These are phyloP conservation scores for Anthostomella pinea DNA, from an alignment of 2,329 filamentous ascomycete genomes.

Conservation along the genomic window DNA sequence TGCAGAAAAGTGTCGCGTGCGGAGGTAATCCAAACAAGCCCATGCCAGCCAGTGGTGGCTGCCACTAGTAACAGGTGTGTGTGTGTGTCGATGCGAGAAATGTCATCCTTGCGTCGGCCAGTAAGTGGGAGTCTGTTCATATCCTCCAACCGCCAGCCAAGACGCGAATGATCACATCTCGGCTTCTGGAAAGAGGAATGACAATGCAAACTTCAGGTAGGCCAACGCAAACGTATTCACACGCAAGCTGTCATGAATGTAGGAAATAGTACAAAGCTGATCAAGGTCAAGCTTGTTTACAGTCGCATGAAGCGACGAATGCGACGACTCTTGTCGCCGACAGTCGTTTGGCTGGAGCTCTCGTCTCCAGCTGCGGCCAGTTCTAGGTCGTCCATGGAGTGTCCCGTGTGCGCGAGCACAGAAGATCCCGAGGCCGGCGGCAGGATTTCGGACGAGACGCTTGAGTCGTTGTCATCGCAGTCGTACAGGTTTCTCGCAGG, in stretches of 20 bases:
- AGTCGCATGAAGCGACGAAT: conserved; percentile 11
- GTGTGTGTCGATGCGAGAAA: too few species aligned
- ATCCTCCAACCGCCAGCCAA: too few species aligned
- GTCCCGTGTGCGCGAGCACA: conserved; percentile 28
- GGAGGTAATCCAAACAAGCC: too few species aligned
- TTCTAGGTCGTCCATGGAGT: conserved; percentile 24
- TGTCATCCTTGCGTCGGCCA: too few species aligned
- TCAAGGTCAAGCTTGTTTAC: conserved; percentile 1
- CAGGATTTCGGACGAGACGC: conserved; percentile 9
- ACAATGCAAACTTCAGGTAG: too few species aligned
- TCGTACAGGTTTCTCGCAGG: conserved; percentile 2
- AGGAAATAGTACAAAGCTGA: neutral
- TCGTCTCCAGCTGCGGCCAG: neutral
- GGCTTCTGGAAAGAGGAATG: too few species aligned
- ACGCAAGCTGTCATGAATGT: neutral
- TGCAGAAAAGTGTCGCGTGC: too few species aligned
- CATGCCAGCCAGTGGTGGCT: too few species aligned
- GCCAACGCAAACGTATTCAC: too few species aligned
- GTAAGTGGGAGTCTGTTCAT: too few species aligned
- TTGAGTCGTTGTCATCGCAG: conserved; percentile 2
- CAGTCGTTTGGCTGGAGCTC: neutral
- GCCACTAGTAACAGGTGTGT: too few species aligned
- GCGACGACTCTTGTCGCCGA: conserved; percentile 9
- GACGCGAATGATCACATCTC: too few species aligned
- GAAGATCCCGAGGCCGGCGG: conserved; percentile 20